These are phyloP conservation scores for Vitis cinerea DNA, from an alignment of 164 flowering plant genomes.

Conservation along the genomic window DNA sequence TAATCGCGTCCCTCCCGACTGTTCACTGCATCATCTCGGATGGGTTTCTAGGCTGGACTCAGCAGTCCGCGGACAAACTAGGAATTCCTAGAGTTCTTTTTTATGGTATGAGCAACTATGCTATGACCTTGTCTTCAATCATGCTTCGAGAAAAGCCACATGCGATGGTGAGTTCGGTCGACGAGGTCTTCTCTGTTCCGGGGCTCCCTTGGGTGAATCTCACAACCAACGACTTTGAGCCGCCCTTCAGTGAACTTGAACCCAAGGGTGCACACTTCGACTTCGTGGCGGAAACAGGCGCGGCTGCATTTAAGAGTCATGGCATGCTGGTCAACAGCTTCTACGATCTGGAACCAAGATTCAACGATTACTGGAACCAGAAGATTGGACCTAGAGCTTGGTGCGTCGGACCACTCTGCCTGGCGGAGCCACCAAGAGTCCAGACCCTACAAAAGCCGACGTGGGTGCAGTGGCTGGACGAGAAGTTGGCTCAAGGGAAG, in stretches of 20 bases:
- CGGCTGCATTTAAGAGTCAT: constrained; percentile 19
- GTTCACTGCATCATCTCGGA: constrained; percentile 43
- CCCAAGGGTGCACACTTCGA: constrained; percentile 5
- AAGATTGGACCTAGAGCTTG: constrained; percentile 13
- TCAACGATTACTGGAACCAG: constrained; percentile 21
- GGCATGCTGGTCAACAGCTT: constrained; percentile 40
- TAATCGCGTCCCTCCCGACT: constrained; percentile 21
- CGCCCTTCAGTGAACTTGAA: neutral
- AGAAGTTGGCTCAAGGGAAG: constrained; percentile 17
- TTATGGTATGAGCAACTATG: constrained; percentile 33
- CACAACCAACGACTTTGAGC: constrained; percentile 25
- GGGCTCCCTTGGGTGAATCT: constrained; percentile 42
- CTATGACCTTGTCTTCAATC: neutral
- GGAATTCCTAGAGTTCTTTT: constrained; percentile 36
- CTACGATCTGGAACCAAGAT: constrained; percentile 36
- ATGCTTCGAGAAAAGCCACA: neutral
- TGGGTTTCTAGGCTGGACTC: constrained; percentile 51
- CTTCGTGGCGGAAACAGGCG: constrained; percentile 8
- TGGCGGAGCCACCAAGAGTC: constrained; percentile 17
- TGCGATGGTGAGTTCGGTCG: constrained; percentile 9
- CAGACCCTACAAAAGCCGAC: constrained; percentile 18
- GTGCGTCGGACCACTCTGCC: constrained; percentile 42
- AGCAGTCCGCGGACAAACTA: constrained; percentile 27
- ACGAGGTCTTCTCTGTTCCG: constrained; percentile 27
- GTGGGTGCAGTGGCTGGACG: constrained; percentile 40